Conservation (phyloP, 78 protist species). For the Guillardia theta region DNA sequence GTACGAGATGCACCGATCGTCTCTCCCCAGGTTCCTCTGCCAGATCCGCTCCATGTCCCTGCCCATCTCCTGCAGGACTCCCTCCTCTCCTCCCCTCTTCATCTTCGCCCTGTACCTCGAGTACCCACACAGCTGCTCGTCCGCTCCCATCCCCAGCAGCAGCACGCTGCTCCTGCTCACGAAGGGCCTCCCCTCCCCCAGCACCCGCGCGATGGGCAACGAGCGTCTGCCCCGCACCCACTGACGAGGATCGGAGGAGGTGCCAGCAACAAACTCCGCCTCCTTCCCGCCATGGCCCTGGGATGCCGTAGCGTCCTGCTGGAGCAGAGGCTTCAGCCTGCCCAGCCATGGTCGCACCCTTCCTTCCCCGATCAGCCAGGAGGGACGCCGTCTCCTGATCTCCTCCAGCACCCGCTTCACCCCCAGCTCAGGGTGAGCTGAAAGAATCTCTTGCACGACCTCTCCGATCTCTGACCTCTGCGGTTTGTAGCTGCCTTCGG, state of each 20-base stretch:
- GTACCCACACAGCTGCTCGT: slow-evolving; percentile 78
- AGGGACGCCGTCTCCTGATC: not conserved
- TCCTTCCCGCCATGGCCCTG: not conserved
- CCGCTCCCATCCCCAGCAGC: slow-evolving; percentile 90
- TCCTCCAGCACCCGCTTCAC: not conserved
- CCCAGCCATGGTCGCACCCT: not conserved
- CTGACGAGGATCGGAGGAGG: not conserved
- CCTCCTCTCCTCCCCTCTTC: not conserved
- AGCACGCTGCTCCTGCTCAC: slow-evolving; percentile 56
- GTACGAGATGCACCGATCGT: not conserved
- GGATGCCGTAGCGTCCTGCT: not conserved
- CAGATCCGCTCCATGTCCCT: slow-evolving; percentile 26
- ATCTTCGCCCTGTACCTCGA: slow-evolving; percentile 5
- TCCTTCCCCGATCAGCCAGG: not conserved
- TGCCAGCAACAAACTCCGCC: not conserved
- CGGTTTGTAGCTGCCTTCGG: not conserved
- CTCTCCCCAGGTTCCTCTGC: not conserved
- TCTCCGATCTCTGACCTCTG: not conserved
- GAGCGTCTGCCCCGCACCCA: not conserved
- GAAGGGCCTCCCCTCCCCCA: too few relatives aligned
- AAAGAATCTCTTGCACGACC: not conserved
- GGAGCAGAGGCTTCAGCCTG: not conserved
- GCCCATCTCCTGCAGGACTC: not conserved
- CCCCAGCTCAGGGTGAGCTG: not conserved
- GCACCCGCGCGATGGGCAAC: not conserved